phyloP scores from a whole-genome alignment of 2,329 filamentous ascomycete species.

The Fulvia fulva region DNA sequence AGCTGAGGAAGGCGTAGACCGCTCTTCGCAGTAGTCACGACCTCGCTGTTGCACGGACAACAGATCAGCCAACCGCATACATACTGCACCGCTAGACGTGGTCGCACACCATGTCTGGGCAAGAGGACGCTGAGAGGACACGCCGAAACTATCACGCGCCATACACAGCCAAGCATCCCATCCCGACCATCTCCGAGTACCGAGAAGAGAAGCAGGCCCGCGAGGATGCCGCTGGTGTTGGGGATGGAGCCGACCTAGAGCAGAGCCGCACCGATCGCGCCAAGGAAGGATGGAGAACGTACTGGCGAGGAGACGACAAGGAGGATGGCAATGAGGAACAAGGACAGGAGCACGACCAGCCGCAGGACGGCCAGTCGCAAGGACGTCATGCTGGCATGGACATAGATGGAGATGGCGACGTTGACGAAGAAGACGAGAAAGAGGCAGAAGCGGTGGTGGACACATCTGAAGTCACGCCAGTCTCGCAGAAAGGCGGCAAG shows the following conservation, averaged over 20 bases:
- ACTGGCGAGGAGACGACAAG: slow-evolving; percentile 23
- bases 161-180: slow-evolving; percentile 42
- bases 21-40: not conserved
- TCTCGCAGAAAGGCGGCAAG: slow-evolving; percentile 45
- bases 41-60: not conserved
- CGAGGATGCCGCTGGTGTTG: slow-evolving; percentile 29
- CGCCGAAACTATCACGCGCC: slow-evolving; percentile 39
- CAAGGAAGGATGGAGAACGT: slow-evolving; percentile 26
- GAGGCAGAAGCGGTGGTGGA: slow-evolving; percentile 32
- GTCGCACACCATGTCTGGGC: slow-evolving; percentile 28
- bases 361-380: slow-evolving; percentile 7
- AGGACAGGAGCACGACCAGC: slow-evolving; percentile 13
- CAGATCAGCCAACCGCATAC: not conserved
- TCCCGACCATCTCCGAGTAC: slow-evolving; percentile 47
- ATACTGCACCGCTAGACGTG: not conserved
- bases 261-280: slow-evolving; percentile 35
- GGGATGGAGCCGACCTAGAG: slow-evolving; percentile 22
- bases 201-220: slow-evolving; percentile 45
- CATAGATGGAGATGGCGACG: slow-evolving; percentile 16
- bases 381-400: slow-evolving; percentile 11
- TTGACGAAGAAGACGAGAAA: slow-evolving; percentile 20
- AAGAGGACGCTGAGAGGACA: slow-evolving; percentile 40
- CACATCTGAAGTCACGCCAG: slow-evolving; percentile 42
- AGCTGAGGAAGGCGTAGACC: not conserved
- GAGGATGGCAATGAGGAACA: slow-evolving; percentile 14